Evolutionary conservation across 2,329 filamentous ascomycete species (phyloP), one percentile per base, ranked within the genome.

Genomic region (Moelleriella libera): DNA sequence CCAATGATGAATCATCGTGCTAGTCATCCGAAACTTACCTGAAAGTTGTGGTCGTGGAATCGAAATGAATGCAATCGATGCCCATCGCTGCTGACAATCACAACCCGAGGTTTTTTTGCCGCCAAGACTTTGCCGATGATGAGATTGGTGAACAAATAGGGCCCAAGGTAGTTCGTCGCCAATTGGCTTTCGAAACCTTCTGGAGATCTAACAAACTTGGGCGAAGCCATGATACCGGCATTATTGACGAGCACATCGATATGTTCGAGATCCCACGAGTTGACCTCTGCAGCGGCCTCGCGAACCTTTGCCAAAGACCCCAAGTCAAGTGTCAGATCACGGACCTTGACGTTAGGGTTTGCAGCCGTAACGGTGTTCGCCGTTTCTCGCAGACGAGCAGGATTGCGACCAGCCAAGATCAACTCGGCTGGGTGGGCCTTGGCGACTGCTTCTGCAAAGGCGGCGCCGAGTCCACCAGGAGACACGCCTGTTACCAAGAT

Each of bases 101-200:
- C 60, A 7, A 74, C 55, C 0, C 70, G 58, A 7, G 51, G 62
- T 34, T 51, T 57, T 47, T 44, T 49, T 34, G 64, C 56, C 4
- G 57, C 59, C 14, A 70, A 55, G 4, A 73, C 50, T 53, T 69
- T 70, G 0, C 58, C 58, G 58, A 70, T 65, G 43, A 74, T 55
- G 21, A 70, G 55, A 51, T 69, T 69, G 11, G 67, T 66, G 37
- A 75, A 59, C 2, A 74, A 59, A 45, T 68, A 74, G 53, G 71
- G 71, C 0, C 64, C 66, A 5, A 74, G 45, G 46, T 74, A 66
- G 45, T 71, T 72, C 2, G 63, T 64, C 0, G 61, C 67, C 45
- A 74, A 67, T 48, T 70, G 68, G 47, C 58, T 56, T 57, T 71
- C 68, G 48, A 65, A 56, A 4, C 68, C 68, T 6, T 70, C 66